Percentiles rank a stretch among this genome's conserved stretches.
Conservation (phyloP, 257 asterid species). For the Gentiana macrophylla region DNA sequence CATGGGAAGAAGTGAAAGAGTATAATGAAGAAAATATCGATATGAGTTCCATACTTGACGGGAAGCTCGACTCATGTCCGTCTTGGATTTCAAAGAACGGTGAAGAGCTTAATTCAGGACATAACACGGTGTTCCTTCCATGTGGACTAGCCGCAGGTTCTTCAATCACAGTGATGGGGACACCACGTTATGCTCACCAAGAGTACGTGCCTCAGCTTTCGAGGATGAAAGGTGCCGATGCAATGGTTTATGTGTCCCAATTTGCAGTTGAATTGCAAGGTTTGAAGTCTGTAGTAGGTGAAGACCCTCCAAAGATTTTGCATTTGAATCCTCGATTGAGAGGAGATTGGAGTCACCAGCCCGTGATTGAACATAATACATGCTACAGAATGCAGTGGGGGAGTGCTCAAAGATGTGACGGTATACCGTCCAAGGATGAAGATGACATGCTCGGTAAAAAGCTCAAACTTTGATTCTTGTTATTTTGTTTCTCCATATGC, state of each 20-base stretch:
- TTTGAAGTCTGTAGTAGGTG: constrained; percentile 83
- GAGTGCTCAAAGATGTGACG: constrained; percentile 83
- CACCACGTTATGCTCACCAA: constrained; percentile 75
- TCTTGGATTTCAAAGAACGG: constrained; percentile 71
- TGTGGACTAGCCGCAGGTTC: constrained; percentile 99
- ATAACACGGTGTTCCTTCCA: constrained; percentile 69
- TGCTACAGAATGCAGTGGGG: constrained; percentile 99
- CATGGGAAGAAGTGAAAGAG: constrained; percentile 80
- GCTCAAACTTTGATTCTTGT: background rate
- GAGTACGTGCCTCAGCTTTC: constrained; percentile 91
- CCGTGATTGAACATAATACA: constrained; percentile 92
- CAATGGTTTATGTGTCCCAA: constrained; percentile 75
- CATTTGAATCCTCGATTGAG: constrained; percentile 90
- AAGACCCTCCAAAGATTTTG: constrained; percentile 95
- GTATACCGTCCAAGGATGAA: constrained; percentile 58
- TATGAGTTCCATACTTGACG: constrained; percentile 68
- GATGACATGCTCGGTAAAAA: constrained; percentile 77
- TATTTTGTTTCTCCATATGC: too few species aligned
- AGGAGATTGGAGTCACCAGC: constrained; percentile 96
- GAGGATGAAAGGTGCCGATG: constrained; percentile 36
- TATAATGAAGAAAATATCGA: constrained; percentile 46
- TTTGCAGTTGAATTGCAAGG: constrained; percentile 94
- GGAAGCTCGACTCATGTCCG: constrained; percentile 92
- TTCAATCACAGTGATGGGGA: constrained; percentile 79
- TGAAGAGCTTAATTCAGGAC: constrained; percentile 47